These are phyloP conservation scores for Chrysoporthe austroafricana DNA, from an alignment of 2,329 filamentous ascomycete genomes.

Conservation along the genomic window DNA sequence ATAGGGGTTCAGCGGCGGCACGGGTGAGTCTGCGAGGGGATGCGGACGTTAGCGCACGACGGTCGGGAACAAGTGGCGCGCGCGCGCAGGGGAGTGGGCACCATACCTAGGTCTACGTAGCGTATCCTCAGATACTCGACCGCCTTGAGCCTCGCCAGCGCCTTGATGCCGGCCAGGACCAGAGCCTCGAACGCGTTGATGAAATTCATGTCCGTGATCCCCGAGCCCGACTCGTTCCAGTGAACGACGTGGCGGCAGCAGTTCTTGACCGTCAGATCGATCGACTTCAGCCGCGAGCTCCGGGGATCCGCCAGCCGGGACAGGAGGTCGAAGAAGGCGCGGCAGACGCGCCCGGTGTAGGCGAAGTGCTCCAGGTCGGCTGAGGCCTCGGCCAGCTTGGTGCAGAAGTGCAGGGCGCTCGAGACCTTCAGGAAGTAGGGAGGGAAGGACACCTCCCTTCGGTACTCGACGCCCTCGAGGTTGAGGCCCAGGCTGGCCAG, in stretches of 20 bases:
- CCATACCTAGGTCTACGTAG: conserved; percentile 71
- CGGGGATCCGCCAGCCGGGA: conserved; percentile 53
- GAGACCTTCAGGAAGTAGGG: conserved; percentile 64
- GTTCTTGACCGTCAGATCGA: conserved; percentile 76
- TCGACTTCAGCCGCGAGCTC: conserved; percentile 60
- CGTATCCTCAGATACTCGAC: conserved; percentile 71
- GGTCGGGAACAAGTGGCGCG: background rate
- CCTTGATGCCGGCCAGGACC: conserved; percentile 65
- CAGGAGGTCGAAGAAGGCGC: conserved; percentile 66
- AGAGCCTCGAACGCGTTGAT: conserved; percentile 73
- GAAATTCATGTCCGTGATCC: conserved; percentile 73
- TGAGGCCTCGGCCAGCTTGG: conserved; percentile 62
- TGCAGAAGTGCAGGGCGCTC: conserved; percentile 66
- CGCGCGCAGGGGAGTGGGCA: background rate
- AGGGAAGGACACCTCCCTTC: conserved; percentile 64
- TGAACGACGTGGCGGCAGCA: conserved; percentile 63
- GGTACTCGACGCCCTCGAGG: conserved; percentile 70
- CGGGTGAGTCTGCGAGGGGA: conserved; percentile 61
- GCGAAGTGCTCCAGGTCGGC: conserved; percentile 68
- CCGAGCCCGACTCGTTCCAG: conserved; percentile 68
- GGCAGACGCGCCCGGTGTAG: conserved; percentile 74
- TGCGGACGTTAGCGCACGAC: background rate
- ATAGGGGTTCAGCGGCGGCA: conserved; percentile 73
- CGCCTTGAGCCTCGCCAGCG: conserved; percentile 61
- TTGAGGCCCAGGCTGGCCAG: conserved; percentile 69